phyloP scores from a whole-genome alignment of 495 filamentous ascomycete genomes.

The Aspergillus cristatus region DNA sequence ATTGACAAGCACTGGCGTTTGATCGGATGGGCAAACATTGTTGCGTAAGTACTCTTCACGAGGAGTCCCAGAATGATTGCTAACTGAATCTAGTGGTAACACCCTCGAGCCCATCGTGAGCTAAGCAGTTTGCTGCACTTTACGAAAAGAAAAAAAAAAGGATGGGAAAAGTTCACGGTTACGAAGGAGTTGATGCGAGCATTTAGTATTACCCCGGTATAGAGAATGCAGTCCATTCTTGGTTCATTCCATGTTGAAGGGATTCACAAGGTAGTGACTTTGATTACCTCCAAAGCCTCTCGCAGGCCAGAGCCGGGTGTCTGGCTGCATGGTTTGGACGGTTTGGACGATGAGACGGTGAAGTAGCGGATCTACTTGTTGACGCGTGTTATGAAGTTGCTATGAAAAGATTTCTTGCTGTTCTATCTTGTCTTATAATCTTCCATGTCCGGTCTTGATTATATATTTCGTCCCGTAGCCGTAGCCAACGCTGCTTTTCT shows the following conservation, averaged over 20 bases:
- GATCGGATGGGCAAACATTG: conserved; percentile 95
- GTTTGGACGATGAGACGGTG: conserved; percentile 16
- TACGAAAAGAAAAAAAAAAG: conserved; percentile 16
- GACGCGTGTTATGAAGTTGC: conserved; percentile 32
- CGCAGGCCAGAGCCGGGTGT: conserved; percentile 1
- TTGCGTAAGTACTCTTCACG: conserved; percentile 44
- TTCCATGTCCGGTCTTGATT: no score
- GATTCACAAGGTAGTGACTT: no score
- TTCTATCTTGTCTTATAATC: conserved; percentile 15
- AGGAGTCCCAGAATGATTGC: conserved; percentile 5
- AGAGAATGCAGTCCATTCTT: conserved; percentile 17
- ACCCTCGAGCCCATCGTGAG: conserved; percentile 44
- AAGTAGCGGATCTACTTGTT: conserved; percentile 20
- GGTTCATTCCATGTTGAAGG: conserved; percentile 6
- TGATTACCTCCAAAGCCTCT: no score
- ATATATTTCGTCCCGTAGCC: no score
- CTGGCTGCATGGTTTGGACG: conserved; percentile 10
- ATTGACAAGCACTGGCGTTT: conserved; percentile 99
- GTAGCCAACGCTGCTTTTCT: no score
- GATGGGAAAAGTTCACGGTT: conserved; percentile 12
- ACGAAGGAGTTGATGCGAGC: conserved; percentile 24
- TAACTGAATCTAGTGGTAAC: conserved; percentile 35
- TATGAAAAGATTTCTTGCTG: conserved; percentile 18
- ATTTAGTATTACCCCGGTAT: conserved; percentile 21
- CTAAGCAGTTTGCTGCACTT: conserved; percentile 16